Conservation (phyloP, 2,329 filamentous ascomycete species). For the Microdochium paspali region DNA sequence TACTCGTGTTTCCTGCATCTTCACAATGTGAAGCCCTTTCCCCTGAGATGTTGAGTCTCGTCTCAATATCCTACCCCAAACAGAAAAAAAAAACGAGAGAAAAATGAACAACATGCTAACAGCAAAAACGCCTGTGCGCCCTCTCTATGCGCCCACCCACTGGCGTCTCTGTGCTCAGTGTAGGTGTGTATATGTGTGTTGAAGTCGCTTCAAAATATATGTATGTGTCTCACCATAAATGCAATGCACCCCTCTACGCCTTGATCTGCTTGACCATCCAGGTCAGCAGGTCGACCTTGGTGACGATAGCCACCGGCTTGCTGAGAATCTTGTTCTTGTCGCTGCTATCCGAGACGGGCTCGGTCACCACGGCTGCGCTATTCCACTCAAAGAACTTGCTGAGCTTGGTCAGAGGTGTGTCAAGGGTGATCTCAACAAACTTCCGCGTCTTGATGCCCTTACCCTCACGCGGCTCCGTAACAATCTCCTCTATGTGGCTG, state of each 20-base stretch:
- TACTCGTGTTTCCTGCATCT: too few species aligned
- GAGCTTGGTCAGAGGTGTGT: constrained; percentile 74
- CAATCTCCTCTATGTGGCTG: constrained; percentile 73
- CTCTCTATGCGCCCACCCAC: background rate
- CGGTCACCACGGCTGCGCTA: constrained; percentile 87
- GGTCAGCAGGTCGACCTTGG: constrained; percentile 89
- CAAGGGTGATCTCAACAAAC: constrained; percentile 90
- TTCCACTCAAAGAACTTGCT: constrained; percentile 98
- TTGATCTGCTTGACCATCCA: constrained; percentile 71
- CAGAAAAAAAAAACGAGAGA: background rate
- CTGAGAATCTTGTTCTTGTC: constrained; percentile 36
- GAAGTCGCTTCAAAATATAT: background rate
- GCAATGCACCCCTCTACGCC: constrained; percentile 6
- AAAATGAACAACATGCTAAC: background rate
- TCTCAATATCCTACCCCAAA: too few species aligned
- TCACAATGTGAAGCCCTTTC: background rate
- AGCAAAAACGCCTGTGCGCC: background rate
- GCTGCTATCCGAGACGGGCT: constrained; percentile 45
- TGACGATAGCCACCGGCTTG: constrained; percentile 83
- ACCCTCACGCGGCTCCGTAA: constrained; percentile 65
- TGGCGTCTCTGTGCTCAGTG: background rate
- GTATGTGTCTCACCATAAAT: too few species aligned
- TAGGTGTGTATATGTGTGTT: background rate
- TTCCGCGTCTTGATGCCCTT: constrained; percentile 45
- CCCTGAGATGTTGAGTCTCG: constrained; percentile 33